These are phyloP conservation scores for Mycena floridula DNA, from an alignment of 768 basidiomycete species.

Conservation along the genomic window DNA sequence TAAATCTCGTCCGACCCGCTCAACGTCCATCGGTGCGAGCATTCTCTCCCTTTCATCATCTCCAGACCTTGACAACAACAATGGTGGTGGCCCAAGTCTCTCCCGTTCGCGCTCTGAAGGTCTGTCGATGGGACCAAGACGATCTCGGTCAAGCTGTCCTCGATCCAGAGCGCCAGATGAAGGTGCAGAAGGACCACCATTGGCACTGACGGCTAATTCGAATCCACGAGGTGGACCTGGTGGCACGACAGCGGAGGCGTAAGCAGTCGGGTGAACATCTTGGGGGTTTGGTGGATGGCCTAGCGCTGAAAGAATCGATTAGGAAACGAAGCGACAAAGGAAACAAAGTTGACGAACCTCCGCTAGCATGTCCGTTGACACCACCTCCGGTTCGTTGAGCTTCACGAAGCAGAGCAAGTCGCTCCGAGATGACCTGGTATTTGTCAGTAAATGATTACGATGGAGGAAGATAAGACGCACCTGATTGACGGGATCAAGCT, in stretches of 20 bases:
- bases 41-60: too few relatives aligned
- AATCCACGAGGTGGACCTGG: constrained; percentile 74
- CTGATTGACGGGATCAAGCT: constrained; percentile 89
- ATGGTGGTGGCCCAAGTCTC: too few relatives aligned
- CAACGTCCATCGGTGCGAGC: too few relatives aligned
- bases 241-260: constrained; percentile 71
- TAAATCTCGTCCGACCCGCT: too few relatives aligned
- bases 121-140: constrained; percentile 31
- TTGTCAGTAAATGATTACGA: too few relatives aligned
- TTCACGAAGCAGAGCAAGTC: constrained; percentile 71
- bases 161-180: constrained; percentile 52
- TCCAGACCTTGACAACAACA: too few relatives aligned
- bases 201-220: constrained; percentile 46
- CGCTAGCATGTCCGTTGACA: constrained; percentile 21
- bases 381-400: constrained; percentile 60
- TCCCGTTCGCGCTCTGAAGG: neutral
- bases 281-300: constrained; percentile 90
- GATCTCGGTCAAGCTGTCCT: constrained; percentile 4
- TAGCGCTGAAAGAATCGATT: constrained; percentile 56
- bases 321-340: too few relatives aligned
- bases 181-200: constrained; percentile 57
- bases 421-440: constrained; percentile 73
- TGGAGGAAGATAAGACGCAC: too few relatives aligned
- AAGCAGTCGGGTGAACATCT: constrained; percentile 94
- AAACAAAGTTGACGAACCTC: neutral